phyloP scores from a whole-genome alignment of 768 basidiomycete genomes.

The Stropharia rugosoannulata region DNA sequence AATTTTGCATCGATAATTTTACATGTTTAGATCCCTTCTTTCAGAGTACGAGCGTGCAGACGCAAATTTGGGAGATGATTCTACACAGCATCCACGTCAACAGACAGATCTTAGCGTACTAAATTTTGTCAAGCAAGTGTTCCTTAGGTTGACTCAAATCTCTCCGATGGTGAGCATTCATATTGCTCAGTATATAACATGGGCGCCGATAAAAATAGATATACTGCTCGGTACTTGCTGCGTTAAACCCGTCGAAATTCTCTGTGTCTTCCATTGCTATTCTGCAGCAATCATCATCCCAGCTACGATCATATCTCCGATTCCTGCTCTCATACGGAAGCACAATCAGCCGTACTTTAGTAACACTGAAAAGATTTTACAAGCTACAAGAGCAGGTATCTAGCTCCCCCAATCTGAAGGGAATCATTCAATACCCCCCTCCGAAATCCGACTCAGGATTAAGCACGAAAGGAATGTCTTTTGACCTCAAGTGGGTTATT shows the following conservation, averaged over 20 bases:
- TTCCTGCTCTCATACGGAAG: conserved; percentile 16
- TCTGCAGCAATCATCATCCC: conserved; percentile 34
- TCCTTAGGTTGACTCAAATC: conserved; percentile 20
- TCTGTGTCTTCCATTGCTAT: conserved; percentile 39
- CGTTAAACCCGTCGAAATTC: conserved; percentile 30
- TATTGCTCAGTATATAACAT: conserved; percentile 13
- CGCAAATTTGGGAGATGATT: conserved; percentile 16
- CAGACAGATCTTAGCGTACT: no score
- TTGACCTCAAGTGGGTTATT: conserved; percentile 19
- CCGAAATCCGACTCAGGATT: conserved; percentile 1
- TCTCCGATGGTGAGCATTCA: conserved; percentile 30
- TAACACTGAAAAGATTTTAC: conserved; percentile 31
- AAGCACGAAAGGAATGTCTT: conserved; percentile 20
- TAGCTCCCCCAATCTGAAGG: conserved; percentile 23
- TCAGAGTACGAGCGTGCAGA: conserved; percentile 29
- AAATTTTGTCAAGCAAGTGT: conserved; percentile 13
- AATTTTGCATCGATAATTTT: not conserved
- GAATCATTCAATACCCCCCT: conserved; percentile 21
- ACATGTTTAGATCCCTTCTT: not conserved
- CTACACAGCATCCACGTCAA: conserved; percentile 6
- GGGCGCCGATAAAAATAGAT: conserved; percentile 22
- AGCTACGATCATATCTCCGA: conserved; percentile 25
- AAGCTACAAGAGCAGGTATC: conserved; percentile 6
- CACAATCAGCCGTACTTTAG: conserved; percentile 20
- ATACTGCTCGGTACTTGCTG: conserved; percentile 32